Evolutionary conservation across 371 early-diverging fungal species (phyloP).

Genomic region (Mortierella polycephala): DNA sequence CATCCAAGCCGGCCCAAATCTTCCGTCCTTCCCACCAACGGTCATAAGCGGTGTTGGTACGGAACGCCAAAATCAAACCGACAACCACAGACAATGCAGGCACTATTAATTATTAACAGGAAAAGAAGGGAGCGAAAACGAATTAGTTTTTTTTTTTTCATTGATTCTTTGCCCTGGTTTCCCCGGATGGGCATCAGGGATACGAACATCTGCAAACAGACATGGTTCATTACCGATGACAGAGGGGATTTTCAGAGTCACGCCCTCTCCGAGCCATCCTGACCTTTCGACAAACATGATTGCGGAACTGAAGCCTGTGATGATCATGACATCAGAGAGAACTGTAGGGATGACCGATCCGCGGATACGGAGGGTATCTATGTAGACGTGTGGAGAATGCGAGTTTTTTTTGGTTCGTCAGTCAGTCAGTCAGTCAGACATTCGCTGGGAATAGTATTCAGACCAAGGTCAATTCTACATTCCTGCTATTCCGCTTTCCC

Average conservation of each 20-base stretch:
- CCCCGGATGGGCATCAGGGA: conserved; percentile 13
- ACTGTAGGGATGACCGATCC: conserved; percentile 51
- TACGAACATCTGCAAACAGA: no score
- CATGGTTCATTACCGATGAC: no score
- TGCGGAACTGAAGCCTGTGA: conserved; percentile 22
- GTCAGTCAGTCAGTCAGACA: no score
- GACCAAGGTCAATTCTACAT: no score
- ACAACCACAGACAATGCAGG: conserved; percentile 70
- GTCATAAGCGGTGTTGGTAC: conserved; percentile 78
- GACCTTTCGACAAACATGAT: conserved; percentile 12
- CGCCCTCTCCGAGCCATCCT: no score
- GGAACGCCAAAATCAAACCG: conserved; percentile 76
- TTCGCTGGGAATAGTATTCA: no score
- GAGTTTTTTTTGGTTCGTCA: no score
- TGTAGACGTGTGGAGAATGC: background rate
- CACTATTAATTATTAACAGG: conserved; percentile 28
- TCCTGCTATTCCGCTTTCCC: no score
- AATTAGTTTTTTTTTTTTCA: no score
- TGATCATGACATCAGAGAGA: conserved; percentile 31
- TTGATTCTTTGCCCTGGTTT: no score
- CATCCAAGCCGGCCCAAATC: no score
- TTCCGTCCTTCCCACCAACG: conserved; percentile 78
- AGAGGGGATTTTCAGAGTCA: no score
- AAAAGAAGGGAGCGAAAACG: background rate
- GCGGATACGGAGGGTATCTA: conserved; percentile 48